phyloP scores from a whole-genome alignment of 495 filamentous ascomycete species.

The Sabuloglossum arenarium region DNA sequence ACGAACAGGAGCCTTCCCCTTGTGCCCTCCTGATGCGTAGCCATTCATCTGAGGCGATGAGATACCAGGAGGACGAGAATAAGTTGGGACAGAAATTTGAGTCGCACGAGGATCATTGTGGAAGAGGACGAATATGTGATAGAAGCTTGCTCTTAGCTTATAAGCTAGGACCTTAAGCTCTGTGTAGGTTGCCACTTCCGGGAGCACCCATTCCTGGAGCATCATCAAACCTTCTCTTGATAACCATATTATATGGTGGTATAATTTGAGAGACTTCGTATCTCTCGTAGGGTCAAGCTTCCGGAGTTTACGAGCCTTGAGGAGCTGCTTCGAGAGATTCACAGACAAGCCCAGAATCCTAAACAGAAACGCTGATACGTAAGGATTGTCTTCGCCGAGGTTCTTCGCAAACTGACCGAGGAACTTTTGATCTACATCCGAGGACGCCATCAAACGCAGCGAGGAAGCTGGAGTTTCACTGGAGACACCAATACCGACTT shows the following conservation, averaged over 20 bases:
- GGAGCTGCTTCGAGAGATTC: constrained; percentile 64
- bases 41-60: constrained; percentile 10
- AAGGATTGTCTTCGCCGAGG: constrained; percentile 46
- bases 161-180: constrained; percentile 73
- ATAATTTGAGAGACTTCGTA: constrained; percentile 62
- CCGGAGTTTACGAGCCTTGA: constrained; percentile 67
- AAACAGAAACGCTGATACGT: constrained; percentile 63
- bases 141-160: constrained; percentile 84
- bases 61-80: constrained; percentile 10
- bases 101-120: constrained; percentile 53
- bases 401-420: constrained; percentile 65
- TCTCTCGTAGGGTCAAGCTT: constrained; percentile 57
- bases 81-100: constrained; percentile 18
- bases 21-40: constrained; percentile 8
- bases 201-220: constrained; percentile 68
- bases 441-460: constrained; percentile 53
- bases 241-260: constrained; percentile 91
- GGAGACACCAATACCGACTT: neutral
- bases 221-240: constrained; percentile 78
- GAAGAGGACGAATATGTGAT: constrained; percentile 92
- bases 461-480: neutral
- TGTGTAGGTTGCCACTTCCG: constrained; percentile 41
- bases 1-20: constrained; percentile 13
- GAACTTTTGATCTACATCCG: constrained; percentile 93
- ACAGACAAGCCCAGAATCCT: constrained; percentile 82